phyloP scores from a whole-genome alignment of 179 eudicot genomes.

The Gypsophila paniculata region DNA sequence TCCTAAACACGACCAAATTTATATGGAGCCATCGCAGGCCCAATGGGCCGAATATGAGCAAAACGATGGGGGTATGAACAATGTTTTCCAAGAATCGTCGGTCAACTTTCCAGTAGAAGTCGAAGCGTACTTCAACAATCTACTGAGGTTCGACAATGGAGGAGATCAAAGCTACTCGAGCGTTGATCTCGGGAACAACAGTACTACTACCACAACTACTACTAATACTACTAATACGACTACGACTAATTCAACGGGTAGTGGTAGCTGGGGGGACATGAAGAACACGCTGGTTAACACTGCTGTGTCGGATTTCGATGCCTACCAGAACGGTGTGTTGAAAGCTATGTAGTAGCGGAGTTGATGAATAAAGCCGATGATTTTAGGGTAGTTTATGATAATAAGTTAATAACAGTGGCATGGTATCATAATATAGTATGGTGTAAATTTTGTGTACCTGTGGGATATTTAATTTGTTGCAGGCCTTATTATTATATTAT shows the following conservation, averaged over 20 bases:
- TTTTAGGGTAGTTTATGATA: conserved; percentile 7
- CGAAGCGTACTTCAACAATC: conserved; percentile 21
- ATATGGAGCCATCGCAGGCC: conserved; percentile 20
- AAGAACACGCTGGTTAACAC: conserved; percentile 33
- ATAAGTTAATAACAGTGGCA: not conserved
- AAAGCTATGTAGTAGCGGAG: conserved; percentile 18
- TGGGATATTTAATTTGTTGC: conserved; percentile 28
- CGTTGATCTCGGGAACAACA: conserved; percentile 29
- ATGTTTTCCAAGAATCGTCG: conserved; percentile 22
- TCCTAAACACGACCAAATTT: conserved; percentile 26
- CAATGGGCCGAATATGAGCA: conserved; percentile 22
- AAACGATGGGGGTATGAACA: conserved; percentile 3
- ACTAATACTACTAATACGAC: not conserved
- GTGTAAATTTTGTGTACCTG: conserved; percentile 30
- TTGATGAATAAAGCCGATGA: conserved; percentile 14
- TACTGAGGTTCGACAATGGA: conserved; percentile 25
- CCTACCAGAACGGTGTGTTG: conserved; percentile 24
- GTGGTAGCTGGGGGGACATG: conserved; percentile 39
- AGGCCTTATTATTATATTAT: not conserved
- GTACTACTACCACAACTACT: not conserved
- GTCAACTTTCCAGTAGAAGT: conserved; percentile 28
- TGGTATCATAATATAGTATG: not conserved
- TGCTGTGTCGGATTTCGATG: conserved; percentile 33
- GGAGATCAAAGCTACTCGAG: conserved; percentile 33
- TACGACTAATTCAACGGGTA: conserved; percentile 33